Conservation (phyloP, 2,329 filamentous ascomycete genomes). For the Microcera coccophila region DNA sequence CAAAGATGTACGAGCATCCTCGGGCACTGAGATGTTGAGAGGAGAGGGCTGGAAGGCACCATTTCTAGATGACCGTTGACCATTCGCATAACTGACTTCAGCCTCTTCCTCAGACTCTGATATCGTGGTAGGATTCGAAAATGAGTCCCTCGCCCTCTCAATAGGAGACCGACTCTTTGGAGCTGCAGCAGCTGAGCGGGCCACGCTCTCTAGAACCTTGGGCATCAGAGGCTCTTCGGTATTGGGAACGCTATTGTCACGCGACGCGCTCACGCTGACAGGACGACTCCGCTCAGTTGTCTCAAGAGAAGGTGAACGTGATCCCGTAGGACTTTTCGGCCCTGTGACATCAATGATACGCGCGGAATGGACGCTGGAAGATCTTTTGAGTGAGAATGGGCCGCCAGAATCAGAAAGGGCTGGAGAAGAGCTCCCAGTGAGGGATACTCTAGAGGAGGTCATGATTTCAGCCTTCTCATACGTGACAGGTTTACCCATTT, state of each 20-base stretch:
- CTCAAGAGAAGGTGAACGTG: conserved; percentile 48
- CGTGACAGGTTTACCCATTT: conserved; percentile 38
- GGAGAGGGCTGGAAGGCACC: conserved; percentile 23
- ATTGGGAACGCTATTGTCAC: conserved; percentile 36
- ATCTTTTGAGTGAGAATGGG: conserved; percentile 35
- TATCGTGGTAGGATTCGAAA: conserved; percentile 34
- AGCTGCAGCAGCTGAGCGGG: conserved; percentile 18
- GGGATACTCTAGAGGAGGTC: conserved; percentile 54
- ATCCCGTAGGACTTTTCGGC: conserved; percentile 48
- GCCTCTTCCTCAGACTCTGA: conserved; percentile 43
- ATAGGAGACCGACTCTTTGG: conserved; percentile 30
- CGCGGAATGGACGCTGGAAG: conserved; percentile 52
- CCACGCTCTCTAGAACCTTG: conserved; percentile 20
- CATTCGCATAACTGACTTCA: conserved; percentile 15
- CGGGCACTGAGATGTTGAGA: conserved; percentile 22
- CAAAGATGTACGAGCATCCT: conserved; percentile 16
- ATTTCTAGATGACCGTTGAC: conserved; percentile 17
- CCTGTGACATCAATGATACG: conserved; percentile 55
- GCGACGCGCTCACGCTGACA: conserved; percentile 35
- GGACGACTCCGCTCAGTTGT: conserved; percentile 41
- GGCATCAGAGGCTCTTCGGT: conserved; percentile 38
- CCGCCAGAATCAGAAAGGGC: conserved; percentile 45
- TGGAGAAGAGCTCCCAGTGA: conserved; percentile 49
- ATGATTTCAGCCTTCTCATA: conserved; percentile 58
- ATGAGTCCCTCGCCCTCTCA: conserved; percentile 29